A percentile compares a stretch with the other conserved stretches of the same genome.
phyloP scores from a whole-genome alignment of 1,284 basidiomycete genomes.

The Peniophora sp. region DNA sequence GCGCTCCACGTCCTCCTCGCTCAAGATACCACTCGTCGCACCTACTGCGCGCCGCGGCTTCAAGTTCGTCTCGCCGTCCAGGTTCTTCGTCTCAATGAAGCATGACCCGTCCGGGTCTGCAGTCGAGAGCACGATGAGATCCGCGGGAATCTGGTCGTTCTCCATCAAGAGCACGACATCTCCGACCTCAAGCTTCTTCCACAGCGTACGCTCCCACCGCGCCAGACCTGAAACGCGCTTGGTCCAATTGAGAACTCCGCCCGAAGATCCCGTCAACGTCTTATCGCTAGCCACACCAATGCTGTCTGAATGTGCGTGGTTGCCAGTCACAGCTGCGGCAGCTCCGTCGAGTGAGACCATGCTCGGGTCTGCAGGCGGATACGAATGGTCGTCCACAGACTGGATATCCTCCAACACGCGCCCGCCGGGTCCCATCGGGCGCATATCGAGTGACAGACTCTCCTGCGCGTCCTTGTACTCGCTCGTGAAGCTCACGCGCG shows the following conservation, averaged over 20 bases:
- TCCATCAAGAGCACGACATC: conserved; percentile 87
- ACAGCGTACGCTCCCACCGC: conserved; percentile 91
- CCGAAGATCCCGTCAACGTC: conserved; percentile 12
- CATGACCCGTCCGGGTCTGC: conserved; percentile 82
- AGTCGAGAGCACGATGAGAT: conserved; percentile 85
- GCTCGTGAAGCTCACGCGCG: conserved; percentile 29
- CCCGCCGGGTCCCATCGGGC: conserved; percentile 30
- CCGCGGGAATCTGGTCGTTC: conserved; percentile 94
- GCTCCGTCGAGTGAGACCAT: conserved; percentile 8
- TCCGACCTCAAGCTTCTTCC: conserved; percentile 99
- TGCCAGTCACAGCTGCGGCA: conserved; percentile 4
- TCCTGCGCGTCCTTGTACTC: conserved; percentile 28
- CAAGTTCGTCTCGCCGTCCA: conserved; percentile 96
- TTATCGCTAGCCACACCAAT: conserved; percentile 4
- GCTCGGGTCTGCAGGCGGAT: conserved; percentile 36
- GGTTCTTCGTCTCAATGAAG: conserved; percentile 90
- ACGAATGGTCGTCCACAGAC: conserved; percentile 57
- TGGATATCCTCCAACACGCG: conserved; percentile 59
- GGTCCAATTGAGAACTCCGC: conserved; percentile 77
- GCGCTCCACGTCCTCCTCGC: conserved; percentile 89
- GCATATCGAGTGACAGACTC: conserved; percentile 29
- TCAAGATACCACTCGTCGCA: conserved; percentile 70
- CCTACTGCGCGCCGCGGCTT: conserved; percentile 79
- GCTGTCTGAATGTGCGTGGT: not conserved
- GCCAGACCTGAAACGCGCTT: conserved; percentile 65